A percentile compares a stretch with the other conserved stretches of the same genome.
These are phyloP conservation scores for Balansia obtecta DNA, from an alignment of 2,329 filamentous ascomycete genomes.

Conservation along the genomic window DNA sequence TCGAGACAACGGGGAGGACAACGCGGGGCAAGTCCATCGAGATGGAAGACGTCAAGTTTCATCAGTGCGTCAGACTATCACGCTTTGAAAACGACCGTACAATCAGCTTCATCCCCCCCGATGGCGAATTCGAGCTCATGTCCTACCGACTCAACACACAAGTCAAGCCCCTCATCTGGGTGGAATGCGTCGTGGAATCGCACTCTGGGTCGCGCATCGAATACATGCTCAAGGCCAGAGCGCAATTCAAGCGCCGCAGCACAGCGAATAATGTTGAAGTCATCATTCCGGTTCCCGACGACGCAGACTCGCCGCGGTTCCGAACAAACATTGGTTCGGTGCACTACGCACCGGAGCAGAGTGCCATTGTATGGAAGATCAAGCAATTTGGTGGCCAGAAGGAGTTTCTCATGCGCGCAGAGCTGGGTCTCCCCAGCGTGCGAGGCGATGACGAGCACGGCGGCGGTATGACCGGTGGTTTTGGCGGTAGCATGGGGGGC, in stretches of 20 bases:
- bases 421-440: slow-evolving; percentile 86
- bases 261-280: slow-evolving; percentile 99
- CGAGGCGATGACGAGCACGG: slow-evolving; percentile 91
- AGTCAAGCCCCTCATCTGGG: slow-evolving; percentile 97
- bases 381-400: slow-evolving; percentile 99
- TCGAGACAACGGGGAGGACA: slow-evolving; percentile 89
- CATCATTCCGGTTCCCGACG: slow-evolving; percentile 90
- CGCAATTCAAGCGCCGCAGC: slow-evolving; percentile 94
- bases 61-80: slow-evolving; percentile 91
- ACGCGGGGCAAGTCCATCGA: slow-evolving; percentile 95
- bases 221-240: slow-evolving; percentile 97
- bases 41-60: slow-evolving; percentile 99
- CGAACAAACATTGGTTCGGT: slow-evolving; percentile 94
- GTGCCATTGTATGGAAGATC: slow-evolving; percentile 98
- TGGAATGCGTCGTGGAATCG: slow-evolving; percentile 92
- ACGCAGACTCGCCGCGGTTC: slow-evolving; percentile 92
- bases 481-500: slow-evolving; percentile 93
- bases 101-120: slow-evolving; percentile 96
- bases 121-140: slow-evolving; percentile 99
- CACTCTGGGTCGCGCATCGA: slow-evolving; percentile 93
- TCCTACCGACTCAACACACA: slow-evolving; percentile 97
- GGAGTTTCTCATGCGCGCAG: slow-evolving; percentile 96
- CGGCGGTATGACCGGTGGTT: slow-evolving; percentile 94
- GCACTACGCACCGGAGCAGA: slow-evolving; percentile 95
- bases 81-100: slow-evolving; percentile 97